A percentile compares a stretch with the other conserved stretches of the same genome.
phyloP scores from a whole-genome alignment of 352 stramenopile species.

The Pythium graminicola region DNA sequence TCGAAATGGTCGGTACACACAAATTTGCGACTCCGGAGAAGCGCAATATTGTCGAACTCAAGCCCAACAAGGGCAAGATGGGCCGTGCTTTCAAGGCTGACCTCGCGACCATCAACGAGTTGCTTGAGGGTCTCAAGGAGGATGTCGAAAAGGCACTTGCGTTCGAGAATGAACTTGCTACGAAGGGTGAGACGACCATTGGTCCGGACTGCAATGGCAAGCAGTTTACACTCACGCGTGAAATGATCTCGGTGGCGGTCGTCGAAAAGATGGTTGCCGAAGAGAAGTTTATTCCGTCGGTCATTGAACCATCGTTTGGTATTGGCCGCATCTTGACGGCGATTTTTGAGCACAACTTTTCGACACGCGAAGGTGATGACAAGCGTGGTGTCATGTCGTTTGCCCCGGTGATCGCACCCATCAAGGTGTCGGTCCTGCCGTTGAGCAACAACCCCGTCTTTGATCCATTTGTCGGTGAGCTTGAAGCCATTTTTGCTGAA shows the following conservation, averaged over 20 bases:
- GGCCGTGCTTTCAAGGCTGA: conserved; percentile 96
- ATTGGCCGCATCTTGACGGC: conserved; percentile 98
- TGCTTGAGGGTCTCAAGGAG: conserved; percentile 78
- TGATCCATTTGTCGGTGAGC: conserved; percentile 67
- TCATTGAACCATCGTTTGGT: conserved; percentile 99
- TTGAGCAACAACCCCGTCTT: conserved; percentile 88
- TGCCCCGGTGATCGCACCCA: conserved; percentile 94
- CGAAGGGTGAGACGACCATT: conserved; percentile 86
- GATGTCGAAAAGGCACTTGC: conserved; percentile 83
- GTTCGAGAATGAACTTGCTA: conserved; percentile 89
- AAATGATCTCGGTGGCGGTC: conserved; percentile 94
- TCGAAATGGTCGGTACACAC: conserved; percentile 84
- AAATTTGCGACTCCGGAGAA: conserved; percentile 92
- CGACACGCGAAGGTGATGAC: conserved; percentile 93
- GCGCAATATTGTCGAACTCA: conserved; percentile 91
- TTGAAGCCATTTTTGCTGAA: conserved; percentile 62
- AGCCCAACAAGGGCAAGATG: conserved; percentile 96
- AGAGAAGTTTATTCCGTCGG: conserved; percentile 97
- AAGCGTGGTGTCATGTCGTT: conserved; percentile 98
- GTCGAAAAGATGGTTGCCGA: conserved; percentile 95
- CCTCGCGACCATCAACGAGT: conserved; percentile 64
- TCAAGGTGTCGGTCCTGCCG: conserved; percentile 96
- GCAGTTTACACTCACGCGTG: conserved; percentile 89
- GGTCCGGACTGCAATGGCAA: conserved; percentile 79
- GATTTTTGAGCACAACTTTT: conserved; percentile 99